Evolutionary conservation across 192 early-diverging fungal species (phyloP), one percentile per base, ranked within the genome.

Genomic region (Coemansia sp.): DNA sequence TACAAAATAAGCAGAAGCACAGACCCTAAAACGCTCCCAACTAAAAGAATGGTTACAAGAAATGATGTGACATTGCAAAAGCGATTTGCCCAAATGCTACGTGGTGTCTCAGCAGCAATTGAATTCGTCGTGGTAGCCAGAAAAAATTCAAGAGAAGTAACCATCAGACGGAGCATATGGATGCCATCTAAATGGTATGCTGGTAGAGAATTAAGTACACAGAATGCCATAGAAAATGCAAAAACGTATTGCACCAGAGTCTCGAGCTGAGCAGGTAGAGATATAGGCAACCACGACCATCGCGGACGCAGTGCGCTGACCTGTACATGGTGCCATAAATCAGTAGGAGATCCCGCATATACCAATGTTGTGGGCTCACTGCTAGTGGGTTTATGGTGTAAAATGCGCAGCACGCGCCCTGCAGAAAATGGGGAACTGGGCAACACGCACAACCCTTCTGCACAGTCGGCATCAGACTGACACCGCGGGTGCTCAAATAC

Each of bases 141-240:
- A 46, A 3, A 46, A 14, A 19, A 27, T 21, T 66, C 63, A 42
- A 51, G 7, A 20, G 20, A 25, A 29, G 50, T 22, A n/a, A 74
- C 54, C 29, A 70, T 14, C 20, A 75, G 59, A 30, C 61, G 39
- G 57, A 80, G 51, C 14, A 57, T 50, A 53, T 70, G 68, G 7
- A 75, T 69, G 19, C 78, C 78, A 29, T 80, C 78, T 24, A 80
- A 50, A 10, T 75, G 51, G 66, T 66, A 72, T 1, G 72, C 78
- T 0, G 78, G 78, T 6, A 71, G 33, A 4, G 72, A 66, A 66
- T 80, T 80, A 10, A 80, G 72, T 32, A 75, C 52, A 29, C 69
- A 67, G 22, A 80, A 66, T 11, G 72, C 78, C 31, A 80, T 19
- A 21, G 72, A 75, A 17, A 80, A 75, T 17, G 78, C 71, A 57